These are phyloP conservation scores for Talaromyces sp. DNA, from an alignment of 2,329 filamentous ascomycete species.

Conservation along the genomic window DNA sequence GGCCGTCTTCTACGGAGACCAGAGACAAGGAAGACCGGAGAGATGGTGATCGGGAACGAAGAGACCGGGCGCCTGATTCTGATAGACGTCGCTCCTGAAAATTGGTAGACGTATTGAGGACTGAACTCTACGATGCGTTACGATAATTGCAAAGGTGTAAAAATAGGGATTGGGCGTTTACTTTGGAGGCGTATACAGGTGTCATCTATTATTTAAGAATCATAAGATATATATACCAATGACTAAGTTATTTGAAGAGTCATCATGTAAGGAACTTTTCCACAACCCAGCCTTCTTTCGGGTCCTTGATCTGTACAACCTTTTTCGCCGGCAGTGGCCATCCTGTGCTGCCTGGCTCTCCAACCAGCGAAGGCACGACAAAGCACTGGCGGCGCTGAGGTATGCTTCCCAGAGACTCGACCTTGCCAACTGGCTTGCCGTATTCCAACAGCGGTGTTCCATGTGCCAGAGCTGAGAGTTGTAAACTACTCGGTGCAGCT, in stretches of 20 bases:
- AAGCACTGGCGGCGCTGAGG: slow-evolving; percentile 66
- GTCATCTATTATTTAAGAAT: neutral
- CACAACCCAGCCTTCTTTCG: slow-evolving; percentile 69
- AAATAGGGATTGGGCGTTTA: neutral
- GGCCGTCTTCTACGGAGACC: slow-evolving; percentile 22
- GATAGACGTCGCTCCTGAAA: neutral
- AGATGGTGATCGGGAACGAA: slow-evolving; percentile 2
- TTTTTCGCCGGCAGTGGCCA: slow-evolving; percentile 86
- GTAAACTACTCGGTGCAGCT: slow-evolving; percentile 68
- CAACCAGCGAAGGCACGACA: slow-evolving; percentile 74
- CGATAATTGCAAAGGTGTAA: neutral
- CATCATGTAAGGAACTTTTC: slow-evolving; percentile 45
- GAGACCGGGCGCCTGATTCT: neutral
- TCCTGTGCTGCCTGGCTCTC: slow-evolving; percentile 61
- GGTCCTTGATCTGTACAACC: slow-evolving; percentile 71
- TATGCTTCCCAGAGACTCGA: slow-evolving; percentile 46
- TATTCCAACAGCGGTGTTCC: slow-evolving; percentile 79
- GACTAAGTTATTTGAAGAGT: neutral
- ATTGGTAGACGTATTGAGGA: neutral
- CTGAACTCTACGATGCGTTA: neutral
- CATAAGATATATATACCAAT: slow-evolving; percentile 5
- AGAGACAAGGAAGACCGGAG: slow-evolving; percentile 9
- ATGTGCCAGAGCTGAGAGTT: slow-evolving; percentile 73
- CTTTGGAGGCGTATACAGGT: neutral
- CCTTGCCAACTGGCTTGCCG: slow-evolving; percentile 87